These are phyloP conservation scores for Schizosaccharomyces osmophilus DNA, from an alignment of 805 yeast genomes.

Conservation along the genomic window DNA sequence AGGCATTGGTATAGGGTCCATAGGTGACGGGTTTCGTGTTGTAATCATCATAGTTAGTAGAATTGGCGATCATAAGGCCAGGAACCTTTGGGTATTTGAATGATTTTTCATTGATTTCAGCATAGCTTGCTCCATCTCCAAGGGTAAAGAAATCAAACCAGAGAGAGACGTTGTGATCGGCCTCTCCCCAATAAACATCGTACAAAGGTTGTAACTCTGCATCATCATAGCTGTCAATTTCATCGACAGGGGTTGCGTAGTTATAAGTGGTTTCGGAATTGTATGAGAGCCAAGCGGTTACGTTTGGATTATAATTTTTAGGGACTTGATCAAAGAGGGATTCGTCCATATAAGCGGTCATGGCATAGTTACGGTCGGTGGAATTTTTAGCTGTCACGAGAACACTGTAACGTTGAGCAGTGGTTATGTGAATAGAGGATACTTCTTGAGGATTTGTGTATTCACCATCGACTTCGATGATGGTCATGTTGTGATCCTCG, in stretches of 20 bases:
- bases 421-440: conserved; percentile 36
- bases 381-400: conserved; percentile 47
- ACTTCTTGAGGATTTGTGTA: conserved; percentile 24
- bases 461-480: conserved; percentile 83
- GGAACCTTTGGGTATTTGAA: conserved; percentile 71
- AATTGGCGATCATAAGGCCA: conserved; percentile 48
- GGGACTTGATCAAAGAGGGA: conserved; percentile 65
- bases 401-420: conserved; percentile 78
- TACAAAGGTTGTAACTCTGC: conserved; percentile 43
- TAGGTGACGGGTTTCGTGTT: conserved; percentile 38
- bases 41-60: conserved; percentile 25
- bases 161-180: conserved; percentile 48
- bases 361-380: conserved; percentile 43
- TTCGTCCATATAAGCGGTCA: conserved; percentile 59
- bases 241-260: conserved; percentile 17
- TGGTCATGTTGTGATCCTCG: conserved; percentile 66
- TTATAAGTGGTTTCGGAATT: conserved; percentile 18
- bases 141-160: conserved; percentile 67
- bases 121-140: conserved; percentile 72
- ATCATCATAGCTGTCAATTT: conserved; percentile 46
- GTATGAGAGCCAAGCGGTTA: conserved; percentile 52
- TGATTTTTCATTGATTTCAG: conserved; percentile 79
- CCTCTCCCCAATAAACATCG: conserved; percentile 29
- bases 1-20: conserved; percentile 60
- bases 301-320: conserved; percentile 35